A percentile compares a stretch with the other conserved stretches of the same genome.
Evolutionary conservation across 805 yeast species (phyloP).

Genomic region (Suhomyces sp.): DNA sequence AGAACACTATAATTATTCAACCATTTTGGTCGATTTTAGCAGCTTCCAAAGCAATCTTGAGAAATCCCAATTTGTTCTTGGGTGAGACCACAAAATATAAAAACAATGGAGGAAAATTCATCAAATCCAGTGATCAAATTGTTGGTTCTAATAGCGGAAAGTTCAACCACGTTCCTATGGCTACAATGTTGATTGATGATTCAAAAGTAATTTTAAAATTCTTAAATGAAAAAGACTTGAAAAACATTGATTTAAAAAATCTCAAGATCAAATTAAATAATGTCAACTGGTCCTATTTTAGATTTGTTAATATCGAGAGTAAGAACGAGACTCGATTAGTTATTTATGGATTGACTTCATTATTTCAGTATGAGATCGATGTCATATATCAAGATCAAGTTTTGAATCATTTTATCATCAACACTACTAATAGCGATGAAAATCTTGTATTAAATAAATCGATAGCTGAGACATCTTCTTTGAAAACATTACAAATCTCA

Average conservation of each 20-base stretch:
- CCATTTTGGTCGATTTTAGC: conserved; percentile 45
- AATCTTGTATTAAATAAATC: conserved; percentile 24
- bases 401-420: conserved; percentile 26
- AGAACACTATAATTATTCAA: conserved; percentile 24
- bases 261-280: conserved; percentile 29
- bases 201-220: conserved; percentile 28
- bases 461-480: conserved; percentile 22
- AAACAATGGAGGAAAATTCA: conserved; percentile 21
- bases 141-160: background rate
- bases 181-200: conserved; percentile 28
- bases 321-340: conserved; percentile 17
- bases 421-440: conserved; percentile 23
- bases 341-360: conserved; percentile 36
- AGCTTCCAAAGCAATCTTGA: conserved; percentile 31
- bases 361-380: conserved; percentile 36
- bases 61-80: conserved; percentile 28
- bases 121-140: conserved; percentile 3
- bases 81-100: conserved; percentile 26
- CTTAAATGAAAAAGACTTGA: conserved; percentile 13
- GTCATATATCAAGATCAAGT: conserved; percentile 15
- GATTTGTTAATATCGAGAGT: conserved; percentile 13
- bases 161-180: conserved; percentile 12
- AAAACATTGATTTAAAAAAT: conserved; percentile 3
- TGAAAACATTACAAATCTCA: conserved; percentile 32
- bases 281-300: conserved; percentile 32